These are phyloP conservation scores for Isabelozyma rhagii DNA, from an alignment of 805 yeast species.

Conservation along the genomic window DNA sequence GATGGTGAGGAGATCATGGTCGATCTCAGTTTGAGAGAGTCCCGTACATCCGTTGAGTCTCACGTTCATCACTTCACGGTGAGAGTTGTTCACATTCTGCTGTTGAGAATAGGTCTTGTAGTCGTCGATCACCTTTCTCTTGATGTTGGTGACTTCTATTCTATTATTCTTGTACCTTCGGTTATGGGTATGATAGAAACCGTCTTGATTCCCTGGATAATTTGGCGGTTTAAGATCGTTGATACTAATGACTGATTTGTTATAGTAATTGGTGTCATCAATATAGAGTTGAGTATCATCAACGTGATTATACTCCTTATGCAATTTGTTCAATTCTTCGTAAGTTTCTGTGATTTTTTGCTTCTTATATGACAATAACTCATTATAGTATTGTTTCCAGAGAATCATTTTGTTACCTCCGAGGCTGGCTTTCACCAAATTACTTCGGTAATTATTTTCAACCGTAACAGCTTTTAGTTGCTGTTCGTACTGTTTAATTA, in stretches of 20 bases:
- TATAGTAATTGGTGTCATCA: constrained; percentile 16
- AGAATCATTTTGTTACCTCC: constrained; percentile 22
- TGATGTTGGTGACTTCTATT: constrained; percentile 30
- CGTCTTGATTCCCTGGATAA: constrained; percentile 18
- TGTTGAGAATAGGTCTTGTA: neutral
- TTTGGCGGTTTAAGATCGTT: constrained; percentile 9
- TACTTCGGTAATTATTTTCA: constrained; percentile 28
- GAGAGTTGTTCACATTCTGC: neutral
- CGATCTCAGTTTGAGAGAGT: constrained; percentile 19
- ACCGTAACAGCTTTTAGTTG: constrained; percentile 21
- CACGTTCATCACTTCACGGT: neutral
- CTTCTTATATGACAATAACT: constrained; percentile 21
- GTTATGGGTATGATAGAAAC: constrained; percentile 18
- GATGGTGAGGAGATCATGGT: constrained; percentile 18
- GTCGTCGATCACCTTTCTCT: constrained; percentile 7
- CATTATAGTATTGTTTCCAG: constrained; percentile 33
- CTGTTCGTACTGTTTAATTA: constrained; percentile 16
- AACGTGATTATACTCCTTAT: constrained; percentile 27
- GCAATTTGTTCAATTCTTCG: constrained; percentile 22
- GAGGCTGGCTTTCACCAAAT: constrained; percentile 16
- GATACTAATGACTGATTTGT: constrained; percentile 21
- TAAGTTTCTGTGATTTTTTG: constrained; percentile 22
- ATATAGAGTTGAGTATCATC: constrained; percentile 9
- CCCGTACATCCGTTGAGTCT: constrained; percentile 17
- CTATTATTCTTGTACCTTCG: constrained; percentile 23